Conservation (phyloP, 345 rosid species). For the Combretum micranthum region DNA sequence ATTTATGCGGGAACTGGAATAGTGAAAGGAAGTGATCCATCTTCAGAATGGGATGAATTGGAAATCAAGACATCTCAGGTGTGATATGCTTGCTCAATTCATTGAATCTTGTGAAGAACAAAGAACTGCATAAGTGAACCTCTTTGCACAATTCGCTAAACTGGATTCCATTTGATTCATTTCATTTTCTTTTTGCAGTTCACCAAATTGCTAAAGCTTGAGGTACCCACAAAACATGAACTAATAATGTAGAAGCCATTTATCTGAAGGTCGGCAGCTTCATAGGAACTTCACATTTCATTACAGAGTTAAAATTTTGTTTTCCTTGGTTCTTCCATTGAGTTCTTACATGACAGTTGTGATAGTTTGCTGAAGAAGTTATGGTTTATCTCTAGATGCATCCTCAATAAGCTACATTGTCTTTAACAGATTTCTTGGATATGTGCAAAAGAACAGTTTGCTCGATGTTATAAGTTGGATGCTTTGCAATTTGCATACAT, state of each 20-base stretch:
- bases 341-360: neutral
- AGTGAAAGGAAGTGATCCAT: slow-evolving; percentile 74
- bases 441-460: too few species aligned
- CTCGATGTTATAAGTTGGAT: too few species aligned
- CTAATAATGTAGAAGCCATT: slow-evolving; percentile 24
- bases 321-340: neutral
- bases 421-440: too few species aligned
- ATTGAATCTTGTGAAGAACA: neutral
- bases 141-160: neutral
- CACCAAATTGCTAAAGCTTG: slow-evolving; percentile 66
- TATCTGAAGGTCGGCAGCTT: slow-evolving; percentile 22
- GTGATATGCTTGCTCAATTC: neutral
- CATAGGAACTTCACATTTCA: too few species aligned
- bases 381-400: too few species aligned
- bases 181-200: slow-evolving; percentile 36
- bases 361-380: too few species aligned
- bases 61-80: slow-evolving; percentile 94
- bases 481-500: too few species aligned
- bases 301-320: neutral
- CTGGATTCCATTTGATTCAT: neutral
- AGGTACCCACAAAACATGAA: slow-evolving; percentile 39
- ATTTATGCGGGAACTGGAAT: slow-evolving; percentile 86
- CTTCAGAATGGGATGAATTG: slow-evolving; percentile 81
- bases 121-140: neutral
- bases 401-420: too few species aligned